Percentiles rank a stretch among this genome's conserved stretches.
These are phyloP conservation scores for Cruciata laevipes DNA, from an alignment of 257 asterid species.

Conservation along the genomic window DNA sequence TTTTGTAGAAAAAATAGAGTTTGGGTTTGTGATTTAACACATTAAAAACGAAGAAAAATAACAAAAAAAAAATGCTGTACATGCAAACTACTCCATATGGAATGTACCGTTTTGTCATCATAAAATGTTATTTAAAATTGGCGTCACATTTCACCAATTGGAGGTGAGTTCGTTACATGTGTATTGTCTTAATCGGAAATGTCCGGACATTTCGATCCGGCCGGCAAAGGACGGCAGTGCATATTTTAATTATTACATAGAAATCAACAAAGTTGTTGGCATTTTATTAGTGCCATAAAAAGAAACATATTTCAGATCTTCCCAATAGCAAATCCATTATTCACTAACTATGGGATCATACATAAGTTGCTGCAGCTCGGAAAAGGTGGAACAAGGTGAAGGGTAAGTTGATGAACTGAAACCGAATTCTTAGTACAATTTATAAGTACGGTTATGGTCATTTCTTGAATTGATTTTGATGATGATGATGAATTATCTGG, in stretches of 20 bases:
- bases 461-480: neutral
- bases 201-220: neutral
- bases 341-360: constrained; percentile 49
- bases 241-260: neutral
- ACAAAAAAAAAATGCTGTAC: no score
- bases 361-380: constrained; percentile 53
- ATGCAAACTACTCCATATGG: neutral
- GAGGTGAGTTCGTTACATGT: neutral
- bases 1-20: no score
- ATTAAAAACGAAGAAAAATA: no score
- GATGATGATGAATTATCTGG: neutral
- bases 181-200: neutral
- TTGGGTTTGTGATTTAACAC: no score
- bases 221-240: constrained; percentile 33
- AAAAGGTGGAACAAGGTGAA: constrained; percentile 47
- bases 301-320: neutral
- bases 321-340: neutral
- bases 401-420: constrained; percentile 33
- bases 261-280: constrained; percentile 11
- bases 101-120: neutral
- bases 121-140: no score
- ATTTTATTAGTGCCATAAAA: constrained; percentile 11
- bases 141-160: neutral
- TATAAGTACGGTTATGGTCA: neutral
- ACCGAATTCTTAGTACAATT: neutral